phyloP scores from a whole-genome alignment of 2,329 filamentous ascomycete genomes.

The Endocalyx cinctus region DNA sequence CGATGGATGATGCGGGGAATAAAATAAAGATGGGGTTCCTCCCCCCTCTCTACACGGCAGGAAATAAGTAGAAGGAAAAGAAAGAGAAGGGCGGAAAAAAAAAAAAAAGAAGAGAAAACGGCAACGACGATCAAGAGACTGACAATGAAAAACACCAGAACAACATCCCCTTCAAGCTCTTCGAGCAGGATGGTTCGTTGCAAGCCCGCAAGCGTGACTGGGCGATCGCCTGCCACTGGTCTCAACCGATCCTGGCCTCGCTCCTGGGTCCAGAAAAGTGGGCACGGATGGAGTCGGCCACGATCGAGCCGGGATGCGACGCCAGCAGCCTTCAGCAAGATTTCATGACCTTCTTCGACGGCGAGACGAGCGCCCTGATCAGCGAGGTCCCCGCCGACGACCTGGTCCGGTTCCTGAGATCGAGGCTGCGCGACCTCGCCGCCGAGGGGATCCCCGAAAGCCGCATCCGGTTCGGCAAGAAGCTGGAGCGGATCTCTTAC shows the following conservation, averaged over 20 bases:
- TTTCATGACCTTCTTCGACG: conserved; percentile 13
- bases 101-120: too few species aligned
- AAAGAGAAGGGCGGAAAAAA: too few species aligned
- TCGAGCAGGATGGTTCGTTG: conserved; percentile 14
- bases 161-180: conserved; percentile 17
- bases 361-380: conserved; percentile 16
- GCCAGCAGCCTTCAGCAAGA: conserved; percentile 6
- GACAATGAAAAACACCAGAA: conserved; percentile 16
- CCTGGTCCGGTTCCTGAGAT: conserved; percentile 20
- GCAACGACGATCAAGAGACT: too few species aligned
- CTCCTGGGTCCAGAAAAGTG: conserved; percentile 18
- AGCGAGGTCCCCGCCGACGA: conserved; percentile 8
- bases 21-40: too few species aligned
- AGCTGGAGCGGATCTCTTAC: conserved; percentile 29
- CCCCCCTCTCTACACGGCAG: too few species aligned
- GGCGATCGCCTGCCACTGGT: conserved; percentile 21
- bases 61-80: too few species aligned
- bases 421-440: conserved; percentile 31
- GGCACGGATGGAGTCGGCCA: conserved; percentile 10
- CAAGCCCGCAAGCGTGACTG: conserved; percentile 17
- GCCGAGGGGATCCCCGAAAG: conserved; percentile 29
- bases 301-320: conserved; percentile 18
- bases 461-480: conserved; percentile 34
- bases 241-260: conserved; percentile 11
- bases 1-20: too few species aligned